These are phyloP conservation scores for Kodamaea neixiangensis DNA, from an alignment of 805 yeast genomes.

Conservation along the genomic window DNA sequence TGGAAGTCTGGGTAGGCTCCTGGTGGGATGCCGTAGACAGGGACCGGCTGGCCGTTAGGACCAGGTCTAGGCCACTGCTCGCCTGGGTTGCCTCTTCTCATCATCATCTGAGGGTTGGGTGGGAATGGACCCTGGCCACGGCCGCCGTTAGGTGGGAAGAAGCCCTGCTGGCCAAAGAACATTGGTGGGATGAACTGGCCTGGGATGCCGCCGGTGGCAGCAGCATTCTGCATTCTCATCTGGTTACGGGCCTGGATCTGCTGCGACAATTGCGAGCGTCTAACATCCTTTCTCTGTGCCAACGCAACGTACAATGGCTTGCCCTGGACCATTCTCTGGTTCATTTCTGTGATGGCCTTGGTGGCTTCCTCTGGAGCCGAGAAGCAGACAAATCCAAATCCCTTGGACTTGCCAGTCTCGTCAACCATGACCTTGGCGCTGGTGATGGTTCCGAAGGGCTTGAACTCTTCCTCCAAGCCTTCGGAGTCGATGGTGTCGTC, in stretches of 20 bases:
- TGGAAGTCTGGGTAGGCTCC: conserved; percentile 59
- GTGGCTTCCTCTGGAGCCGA: conserved; percentile 98
- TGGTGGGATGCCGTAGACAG: conserved; percentile 85
- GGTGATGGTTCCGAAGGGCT: conserved; percentile 91
- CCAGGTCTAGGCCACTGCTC: conserved; percentile 74
- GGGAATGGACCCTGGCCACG: conserved; percentile 78
- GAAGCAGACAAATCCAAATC: conserved; percentile 98
- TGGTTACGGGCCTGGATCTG: conserved; percentile 98
- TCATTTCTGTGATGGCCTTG: conserved; percentile 97
- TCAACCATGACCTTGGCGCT: conserved; percentile 96
- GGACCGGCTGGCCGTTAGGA: conserved; percentile 83
- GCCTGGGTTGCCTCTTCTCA: conserved; percentile 51
- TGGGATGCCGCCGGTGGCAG: conserved; percentile 81
- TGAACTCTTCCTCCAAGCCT: conserved; percentile 85
- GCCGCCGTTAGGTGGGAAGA: conserved; percentile 79
- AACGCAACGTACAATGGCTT: conserved; percentile 98
- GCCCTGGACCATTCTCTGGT: conserved; percentile 91
- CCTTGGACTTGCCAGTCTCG: conserved; percentile 93
- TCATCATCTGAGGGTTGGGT: conserved; percentile 81
- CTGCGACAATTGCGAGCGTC: conserved; percentile 95
- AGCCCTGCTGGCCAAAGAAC: conserved; percentile 84
- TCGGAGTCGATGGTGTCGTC: conserved; percentile 93
- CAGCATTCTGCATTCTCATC: conserved; percentile 96
- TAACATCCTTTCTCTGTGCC: conserved; percentile 98
- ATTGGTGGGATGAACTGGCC: conserved; percentile 87